Evolutionary conservation across 257 asterid species (phyloP).

Genomic region (Ajuga chamaepitys): DNA sequence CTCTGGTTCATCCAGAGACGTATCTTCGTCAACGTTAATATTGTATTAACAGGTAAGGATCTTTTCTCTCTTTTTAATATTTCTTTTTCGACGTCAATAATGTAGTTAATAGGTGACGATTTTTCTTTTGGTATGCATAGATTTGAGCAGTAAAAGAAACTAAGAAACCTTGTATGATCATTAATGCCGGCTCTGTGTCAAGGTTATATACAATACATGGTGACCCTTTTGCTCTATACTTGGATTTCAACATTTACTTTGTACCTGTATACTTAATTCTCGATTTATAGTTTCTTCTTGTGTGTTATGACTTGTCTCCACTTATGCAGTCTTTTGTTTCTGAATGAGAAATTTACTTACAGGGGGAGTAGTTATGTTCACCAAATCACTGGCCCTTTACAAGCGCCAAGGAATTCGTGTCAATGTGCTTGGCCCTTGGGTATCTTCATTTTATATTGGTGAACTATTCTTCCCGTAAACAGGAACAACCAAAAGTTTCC

Average conservation of each 20-base stretch:
- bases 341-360: constrained; percentile 8
- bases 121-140: constrained; percentile 40
- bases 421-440: constrained; percentile 97
- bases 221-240: constrained; percentile 59
- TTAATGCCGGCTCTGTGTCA: constrained; percentile 78
- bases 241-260: not conserved
- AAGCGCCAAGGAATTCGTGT: constrained; percentile 86
- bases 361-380: constrained; percentile 89
- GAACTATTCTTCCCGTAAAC: not conserved
- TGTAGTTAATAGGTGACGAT: no score
- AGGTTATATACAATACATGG: constrained; percentile 80
- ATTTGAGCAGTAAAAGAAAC: constrained; percentile 60
- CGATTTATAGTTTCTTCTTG: not conserved
- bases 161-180: constrained; percentile 70
- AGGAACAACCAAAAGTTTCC: not conserved
- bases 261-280: not conserved
- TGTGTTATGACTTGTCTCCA: not conserved
- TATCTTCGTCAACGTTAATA: no score
- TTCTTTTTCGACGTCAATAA: no score
- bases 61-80: no score
- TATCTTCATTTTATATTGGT: constrained; percentile 15
- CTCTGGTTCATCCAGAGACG: no score
- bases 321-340: constrained; percentile 4
- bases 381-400: constrained; percentile 73
- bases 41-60: no score